A percentile compares a stretch with the other conserved stretches of the same genome.
Conservation (phyloP, 371 early-diverging fungal genomes). For the Mortierella sp. region DNA sequence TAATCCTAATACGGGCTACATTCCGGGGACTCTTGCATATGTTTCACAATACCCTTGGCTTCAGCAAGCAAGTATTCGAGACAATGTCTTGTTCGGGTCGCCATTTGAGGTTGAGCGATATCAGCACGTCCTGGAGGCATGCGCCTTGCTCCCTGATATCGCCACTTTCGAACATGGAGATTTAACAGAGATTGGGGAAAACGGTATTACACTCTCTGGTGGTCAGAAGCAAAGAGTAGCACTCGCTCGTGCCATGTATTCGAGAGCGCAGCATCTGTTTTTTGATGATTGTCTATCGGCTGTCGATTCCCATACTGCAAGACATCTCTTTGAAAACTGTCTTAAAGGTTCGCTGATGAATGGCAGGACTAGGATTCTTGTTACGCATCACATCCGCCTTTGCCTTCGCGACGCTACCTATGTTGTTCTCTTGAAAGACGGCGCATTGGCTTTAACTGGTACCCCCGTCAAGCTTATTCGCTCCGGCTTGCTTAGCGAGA, state of each 20-base stretch:
- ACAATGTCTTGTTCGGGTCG: conserved; percentile 88
- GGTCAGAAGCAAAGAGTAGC: conserved; percentile 86
- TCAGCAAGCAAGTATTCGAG: conserved; percentile 83
- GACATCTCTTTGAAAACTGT: conserved; percentile 82
- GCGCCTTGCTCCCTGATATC: conserved; percentile 79
- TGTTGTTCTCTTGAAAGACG: conserved; percentile 74
- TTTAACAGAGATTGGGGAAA: conserved; percentile 92
- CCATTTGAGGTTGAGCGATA: conserved; percentile 74
- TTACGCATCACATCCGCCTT: conserved; percentile 89
- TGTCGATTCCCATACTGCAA: conserved; percentile 89
- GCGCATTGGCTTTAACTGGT: conserved; percentile 61
- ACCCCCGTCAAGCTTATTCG: conserved; percentile 58
- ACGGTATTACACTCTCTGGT: conserved; percentile 80
- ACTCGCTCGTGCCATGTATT: conserved; percentile 87
- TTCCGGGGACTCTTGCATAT: conserved; percentile 73
- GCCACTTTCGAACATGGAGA: conserved; percentile 86
- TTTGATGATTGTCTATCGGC: conserved; percentile 89
- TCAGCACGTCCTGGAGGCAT: conserved; percentile 69
- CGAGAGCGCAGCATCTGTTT: conserved; percentile 74
- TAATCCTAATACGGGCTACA: conserved; percentile 40
- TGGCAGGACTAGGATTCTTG: conserved; percentile 83
- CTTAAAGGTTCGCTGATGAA: conserved; percentile 78
- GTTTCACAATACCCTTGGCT: conserved; percentile 90
- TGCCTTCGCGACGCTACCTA: conserved; percentile 75
- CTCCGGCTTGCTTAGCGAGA: conserved; percentile 50